Evolutionary conservation across 1,139 yeast genomes (phyloP).

Genomic region (Candida anutae): DNA sequence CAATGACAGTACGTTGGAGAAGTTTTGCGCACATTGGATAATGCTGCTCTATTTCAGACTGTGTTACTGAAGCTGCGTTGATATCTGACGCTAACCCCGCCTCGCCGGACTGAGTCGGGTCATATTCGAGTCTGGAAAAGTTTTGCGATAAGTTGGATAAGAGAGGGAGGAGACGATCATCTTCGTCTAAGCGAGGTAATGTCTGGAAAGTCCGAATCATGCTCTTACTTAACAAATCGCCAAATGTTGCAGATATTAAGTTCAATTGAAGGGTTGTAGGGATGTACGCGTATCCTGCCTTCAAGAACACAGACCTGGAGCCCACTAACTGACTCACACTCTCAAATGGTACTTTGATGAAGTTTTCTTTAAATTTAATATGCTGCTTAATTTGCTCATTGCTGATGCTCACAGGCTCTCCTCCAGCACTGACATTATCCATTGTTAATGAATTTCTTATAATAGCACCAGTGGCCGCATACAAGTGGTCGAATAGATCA

Average conservation of each 20-base stretch:
- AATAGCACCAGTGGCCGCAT: slow-evolving; percentile 40
- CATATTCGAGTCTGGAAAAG: slow-evolving; percentile 54
- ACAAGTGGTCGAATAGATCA: slow-evolving; percentile 42
- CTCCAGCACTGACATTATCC: slow-evolving; percentile 21
- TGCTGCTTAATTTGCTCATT: slow-evolving; percentile 37
- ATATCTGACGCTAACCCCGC: slow-evolving; percentile 38
- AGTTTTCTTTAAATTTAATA: slow-evolving; percentile 46
- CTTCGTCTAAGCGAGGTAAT: slow-evolving; percentile 83
- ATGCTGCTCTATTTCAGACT: slow-evolving; percentile 48
- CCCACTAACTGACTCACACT: slow-evolving; percentile 71
- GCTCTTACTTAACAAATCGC: slow-evolving; percentile 42
- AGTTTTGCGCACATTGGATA: slow-evolving; percentile 80
- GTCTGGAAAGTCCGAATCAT: slow-evolving; percentile 67
- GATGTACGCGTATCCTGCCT: slow-evolving; percentile 71
- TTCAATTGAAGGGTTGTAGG: slow-evolving; percentile 77
- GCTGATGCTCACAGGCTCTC: slow-evolving; percentile 17
- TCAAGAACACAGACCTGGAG: slow-evolving; percentile 57
- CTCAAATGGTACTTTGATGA: slow-evolving; percentile 82
- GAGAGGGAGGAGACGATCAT: slow-evolving; percentile 80
- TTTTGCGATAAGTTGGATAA: slow-evolving; percentile 72
- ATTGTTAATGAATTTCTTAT: slow-evolving; percentile 23
- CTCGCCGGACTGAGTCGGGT: slow-evolving; percentile 20
- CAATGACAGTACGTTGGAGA: slow-evolving; percentile 53
- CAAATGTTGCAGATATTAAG: slow-evolving; percentile 60
- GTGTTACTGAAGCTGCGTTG: slow-evolving; percentile 55